A percentile compares a stretch with the other conserved stretches of the same genome.
Evolutionary conservation across 768 basidiomycete genomes (phyloP).

Genomic region (Collybiopsis luxurians): DNA sequence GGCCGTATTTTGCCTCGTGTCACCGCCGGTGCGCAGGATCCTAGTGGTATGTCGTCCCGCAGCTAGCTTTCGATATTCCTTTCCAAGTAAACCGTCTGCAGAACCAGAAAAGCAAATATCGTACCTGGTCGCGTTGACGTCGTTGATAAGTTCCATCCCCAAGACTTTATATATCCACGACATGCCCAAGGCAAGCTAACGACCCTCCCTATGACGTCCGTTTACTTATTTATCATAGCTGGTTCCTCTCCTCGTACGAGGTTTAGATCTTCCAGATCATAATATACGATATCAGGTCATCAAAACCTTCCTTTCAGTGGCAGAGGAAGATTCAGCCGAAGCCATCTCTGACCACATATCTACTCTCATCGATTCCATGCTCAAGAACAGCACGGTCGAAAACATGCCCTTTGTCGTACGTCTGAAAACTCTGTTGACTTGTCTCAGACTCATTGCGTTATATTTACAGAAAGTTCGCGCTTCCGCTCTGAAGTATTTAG

Average conservation of each 20-base stretch:
- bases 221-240: conserved; percentile 46
- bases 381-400: conserved; percentile 55
- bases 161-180: conserved; percentile 69
- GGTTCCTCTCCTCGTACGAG: conserved; percentile 83
- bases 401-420: conserved; percentile 58
- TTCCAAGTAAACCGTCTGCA: conserved; percentile 19
- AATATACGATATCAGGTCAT: conserved; percentile 79
- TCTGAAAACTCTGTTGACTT: no score
- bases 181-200: conserved; percentile 49
- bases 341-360: conserved; percentile 67
- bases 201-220: no score
- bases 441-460: no score
- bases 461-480: conserved; percentile 64
- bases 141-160: conserved; percentile 77
- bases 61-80: background rate
- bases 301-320: conserved; percentile 69
- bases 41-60: conserved; percentile 40
- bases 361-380: conserved; percentile 67
- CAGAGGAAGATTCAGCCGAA: conserved; percentile 53
- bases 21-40: conserved; percentile 60
- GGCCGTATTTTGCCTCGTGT: conserved; percentile 70
- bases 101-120: conserved; percentile 57
- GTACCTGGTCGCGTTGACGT: conserved; percentile 80
- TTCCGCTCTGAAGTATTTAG: conserved; percentile 73
- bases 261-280: conserved; percentile 73